A percentile compares a stretch with the other conserved stretches of the same genome.
These are phyloP conservation scores for Nyssa sinensis DNA, from an alignment of 148 eudicot species.

Conservation along the genomic window DNA sequence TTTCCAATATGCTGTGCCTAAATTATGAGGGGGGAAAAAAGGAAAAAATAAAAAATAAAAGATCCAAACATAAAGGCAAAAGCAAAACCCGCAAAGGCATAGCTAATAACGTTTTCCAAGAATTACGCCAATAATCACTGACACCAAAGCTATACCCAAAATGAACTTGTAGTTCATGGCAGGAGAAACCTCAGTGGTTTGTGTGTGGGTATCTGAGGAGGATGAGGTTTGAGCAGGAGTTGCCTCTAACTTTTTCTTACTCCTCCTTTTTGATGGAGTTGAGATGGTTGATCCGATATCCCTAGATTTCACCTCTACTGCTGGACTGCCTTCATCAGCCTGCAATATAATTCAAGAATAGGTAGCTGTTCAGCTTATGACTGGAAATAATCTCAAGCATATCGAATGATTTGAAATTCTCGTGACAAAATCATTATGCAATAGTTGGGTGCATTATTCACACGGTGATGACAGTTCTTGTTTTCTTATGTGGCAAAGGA, in stretches of 20 bases:
- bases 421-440: neutral
- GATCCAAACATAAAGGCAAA: conserved; percentile 2
- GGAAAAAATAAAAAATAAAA: neutral
- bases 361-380: conserved; percentile 9
- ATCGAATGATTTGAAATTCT: neutral
- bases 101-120: conserved; percentile 76
- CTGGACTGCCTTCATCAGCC: conserved; percentile 34
- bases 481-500: no score
- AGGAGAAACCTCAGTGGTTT: conserved; percentile 43
- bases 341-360: conserved; percentile 19
- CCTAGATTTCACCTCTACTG: conserved; percentile 59
- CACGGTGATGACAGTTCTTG: neutral
- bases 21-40: neutral
- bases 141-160: conserved; percentile 77
- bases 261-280: conserved; percentile 62
- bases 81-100: conserved; percentile 13
- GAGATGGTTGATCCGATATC: conserved; percentile 50
- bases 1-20: neutral
- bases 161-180: conserved; percentile 50
- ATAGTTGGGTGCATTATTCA: neutral
- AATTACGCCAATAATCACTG: conserved; percentile 74
- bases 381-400: neutral
- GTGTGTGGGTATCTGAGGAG: conserved; percentile 28
- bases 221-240: conserved; percentile 42
- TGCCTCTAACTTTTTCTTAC: conserved; percentile 61